phyloP scores from a whole-genome alignment of 2,329 filamentous ascomycete genomes.

The Aspergillus puulaauensis region DNA sequence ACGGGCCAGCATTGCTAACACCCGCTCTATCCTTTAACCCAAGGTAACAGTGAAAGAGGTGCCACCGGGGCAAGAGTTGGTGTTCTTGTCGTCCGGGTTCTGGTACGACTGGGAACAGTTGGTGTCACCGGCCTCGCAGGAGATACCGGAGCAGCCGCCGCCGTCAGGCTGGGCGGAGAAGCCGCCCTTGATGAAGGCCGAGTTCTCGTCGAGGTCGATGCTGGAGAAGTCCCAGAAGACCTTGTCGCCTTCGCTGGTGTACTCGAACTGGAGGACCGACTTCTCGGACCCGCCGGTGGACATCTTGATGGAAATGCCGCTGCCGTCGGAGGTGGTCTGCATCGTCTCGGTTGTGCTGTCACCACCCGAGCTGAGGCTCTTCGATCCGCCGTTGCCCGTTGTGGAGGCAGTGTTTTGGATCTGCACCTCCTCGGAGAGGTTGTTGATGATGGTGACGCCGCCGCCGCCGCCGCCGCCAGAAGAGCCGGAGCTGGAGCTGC shows the following conservation, averaged over 20 bases:
- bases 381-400: not conserved
- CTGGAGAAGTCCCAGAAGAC: conserved; percentile 44
- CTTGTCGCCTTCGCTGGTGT: conserved; percentile 32
- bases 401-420: conserved; percentile 2
- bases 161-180: conserved; percentile 31
- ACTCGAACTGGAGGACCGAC: conserved; percentile 38
- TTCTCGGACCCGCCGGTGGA: conserved; percentile 22
- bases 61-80: conserved; percentile 30
- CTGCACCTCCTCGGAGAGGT: conserved; percentile 1
- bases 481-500: not conserved
- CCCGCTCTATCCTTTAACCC: conserved; percentile 21
- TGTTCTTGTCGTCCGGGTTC: conserved; percentile 35
- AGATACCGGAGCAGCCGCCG: conserved; percentile 27
- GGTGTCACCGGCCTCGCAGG: conserved; percentile 31
- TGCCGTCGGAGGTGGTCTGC: conserved; percentile 3
- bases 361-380: not conserved
- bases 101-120: conserved; percentile 37
- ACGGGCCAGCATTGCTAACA: not conserved
- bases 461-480: not conserved
- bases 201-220: conserved; percentile 33
- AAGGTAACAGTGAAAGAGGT: conserved; percentile 32
- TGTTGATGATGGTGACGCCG: conserved; percentile 9
- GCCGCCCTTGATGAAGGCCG: conserved; percentile 34
- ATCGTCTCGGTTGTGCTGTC: not conserved
- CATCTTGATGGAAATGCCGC: conserved; percentile 40